Base-by-base conservation (phyloP, 495 filamentous ascomycete species). In the Neurospora sp. region DNA sequence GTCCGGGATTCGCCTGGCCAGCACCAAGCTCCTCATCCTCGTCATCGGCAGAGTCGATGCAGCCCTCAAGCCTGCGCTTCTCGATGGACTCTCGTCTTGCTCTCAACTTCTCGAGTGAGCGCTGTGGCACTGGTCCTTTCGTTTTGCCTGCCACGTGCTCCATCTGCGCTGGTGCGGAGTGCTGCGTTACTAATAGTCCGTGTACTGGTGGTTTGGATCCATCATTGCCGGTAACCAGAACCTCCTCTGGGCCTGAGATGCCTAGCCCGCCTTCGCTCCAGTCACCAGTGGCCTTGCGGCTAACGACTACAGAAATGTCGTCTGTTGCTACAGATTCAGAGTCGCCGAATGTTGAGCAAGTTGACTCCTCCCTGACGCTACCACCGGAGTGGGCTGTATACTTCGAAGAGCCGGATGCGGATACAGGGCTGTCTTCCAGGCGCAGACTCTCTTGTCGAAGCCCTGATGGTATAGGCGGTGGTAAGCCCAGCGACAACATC, bases 1-100 rank as follows among this genome's bases (percentile, higher is more conserved):
- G 80, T 14, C 73, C 70, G 3, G 75, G 61, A 31, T 89, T 86
- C 8, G 86, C 82, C 40, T 85, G 85, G 35, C 40, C 73, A 8
- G 87, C 84, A 9, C 92, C 93, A 12, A 96, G 87, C 76, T 96
- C 94, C 70, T 97, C 94, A 61, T 97, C 94, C 81, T 97, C 94
- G 76, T 97, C 94, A 76, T 96, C 94, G 1, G 93, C 93, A 39
- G 92, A 96, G 76, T 96, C 93, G 4, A 82, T 78, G 14, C 88
- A 92, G 75, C 91, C 90, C 73, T 97, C 93, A 72, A 90, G 85
- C 10, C 90, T 87, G 70, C 90, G 87, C 73, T 88, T 92, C 78
- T 96, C 93, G 22, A 94, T 81, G 12, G 90, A 91, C 70, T 93
- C 89, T 14, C 90, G 88, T 80, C 92, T 94, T 5, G 90, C 91